Conservation (phyloP, 108 stramenopile genomes). For the Aurantiochytrium sp. region DNA sequence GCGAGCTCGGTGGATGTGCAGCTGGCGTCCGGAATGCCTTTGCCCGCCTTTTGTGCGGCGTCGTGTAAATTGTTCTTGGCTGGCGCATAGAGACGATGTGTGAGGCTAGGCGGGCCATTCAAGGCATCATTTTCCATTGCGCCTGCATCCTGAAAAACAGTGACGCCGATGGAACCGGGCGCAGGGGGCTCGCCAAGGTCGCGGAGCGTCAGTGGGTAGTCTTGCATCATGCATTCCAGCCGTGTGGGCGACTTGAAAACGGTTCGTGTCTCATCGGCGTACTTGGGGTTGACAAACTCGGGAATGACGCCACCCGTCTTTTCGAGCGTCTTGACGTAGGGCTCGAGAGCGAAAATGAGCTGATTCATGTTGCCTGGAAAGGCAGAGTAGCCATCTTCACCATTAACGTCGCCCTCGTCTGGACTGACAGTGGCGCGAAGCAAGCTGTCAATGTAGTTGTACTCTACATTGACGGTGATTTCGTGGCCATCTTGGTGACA, state of each 20-base stretch:
- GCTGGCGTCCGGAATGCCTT: constrained; percentile 74
- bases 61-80: constrained; percentile 87
- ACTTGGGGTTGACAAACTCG: constrained; percentile 99
- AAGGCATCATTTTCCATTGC: neutral
- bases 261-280: constrained; percentile 75
- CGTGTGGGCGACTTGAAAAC: constrained; percentile 95
- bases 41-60: constrained; percentile 63
- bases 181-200: neutral
- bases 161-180: neutral
- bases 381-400: constrained; percentile 77
- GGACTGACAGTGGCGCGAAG: constrained; percentile 65
- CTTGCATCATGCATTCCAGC: constrained; percentile 99
- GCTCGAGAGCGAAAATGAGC: constrained; percentile 71
- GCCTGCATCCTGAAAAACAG: neutral
- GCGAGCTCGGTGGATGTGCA: constrained; percentile 86
- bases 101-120: neutral
- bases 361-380: constrained; percentile 99
- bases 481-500: constrained; percentile 31
- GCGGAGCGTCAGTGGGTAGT: constrained; percentile 64
- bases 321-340: constrained; percentile 71
- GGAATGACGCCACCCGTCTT: constrained; percentile 75
- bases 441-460: constrained; percentile 96
- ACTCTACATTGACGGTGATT: constrained; percentile 89
- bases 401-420: constrained; percentile 81
- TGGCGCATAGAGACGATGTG: constrained; percentile 53